Base-by-base conservation (phyloP, 2,329 filamentous ascomycete genomes). In the Venturia pyrina region DNA sequence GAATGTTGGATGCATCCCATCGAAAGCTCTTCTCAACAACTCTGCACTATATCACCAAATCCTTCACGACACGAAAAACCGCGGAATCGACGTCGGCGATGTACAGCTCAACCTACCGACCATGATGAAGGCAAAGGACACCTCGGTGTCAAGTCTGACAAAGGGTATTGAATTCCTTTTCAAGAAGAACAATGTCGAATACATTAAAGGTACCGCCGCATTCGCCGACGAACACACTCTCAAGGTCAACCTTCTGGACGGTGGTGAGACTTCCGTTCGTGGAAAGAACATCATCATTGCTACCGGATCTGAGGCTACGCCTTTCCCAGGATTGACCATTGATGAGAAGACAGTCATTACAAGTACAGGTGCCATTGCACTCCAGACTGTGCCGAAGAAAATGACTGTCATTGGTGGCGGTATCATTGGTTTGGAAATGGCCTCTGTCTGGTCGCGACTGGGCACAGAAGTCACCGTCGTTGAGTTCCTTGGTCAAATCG, bases 171-270 rank as follows among this genome's bases (percentile, higher is more conserved):
- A 99, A 80, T 99, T 93, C 77, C 83, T 99, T 69, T 89, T 99
- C 81, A 98, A 98, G 88, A 98, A 99, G 86, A 99, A 99, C 82
- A 91, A 91, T 69, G 95, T 97, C 71, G 92, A 98, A 77, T 99
- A 98, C 80, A 85, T 98, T 81, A 97, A 97, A 83, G 95, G 95
- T 72, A 87, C 91, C 63, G 93, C 89, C 71, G 84, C 90, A 60
- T 96, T 98, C 76, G 84, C 88, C 73, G 90, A 90, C 77, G 90
- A 96, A 80, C 87, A 97, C 81, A 93, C 95, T 73, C 81, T 99
- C 79, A 93, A 91, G 79, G 91, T 99, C 72, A 88, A 89, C 74
- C 86, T 97, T 68, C 86, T 89, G 72, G 93, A 98, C 24, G 95
- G 95, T 73, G 93, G 93, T 75, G 93, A 98, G 84, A 89, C 90